Evolutionary conservation across 1,284 basidiomycete genomes (phyloP), one percentile per base, ranked within the genome.

Genomic region (Cryptococcus sp.): DNA sequence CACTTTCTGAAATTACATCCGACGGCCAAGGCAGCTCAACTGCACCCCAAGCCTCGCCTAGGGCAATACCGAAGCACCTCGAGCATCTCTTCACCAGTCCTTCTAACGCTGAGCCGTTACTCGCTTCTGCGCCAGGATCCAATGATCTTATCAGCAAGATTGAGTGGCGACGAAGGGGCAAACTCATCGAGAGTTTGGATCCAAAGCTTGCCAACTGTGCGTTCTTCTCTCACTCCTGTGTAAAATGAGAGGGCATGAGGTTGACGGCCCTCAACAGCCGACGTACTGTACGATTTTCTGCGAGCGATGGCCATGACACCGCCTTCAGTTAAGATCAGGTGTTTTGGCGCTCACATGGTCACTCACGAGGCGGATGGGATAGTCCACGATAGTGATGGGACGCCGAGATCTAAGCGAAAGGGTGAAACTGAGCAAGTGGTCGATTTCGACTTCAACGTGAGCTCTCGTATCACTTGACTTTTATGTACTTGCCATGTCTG

Each of bases 371-470:
- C 50, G 13, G 57, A 63, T 17, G 60, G 67, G 25, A 54, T 51
- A 1, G 61, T 70, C 39, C 38, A 52, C 7, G 61, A 68, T 29
- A 47, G 11, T 5, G 50, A 70, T 43, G 73, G 73, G 3, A 34
- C 53, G 5, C 20, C 52, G 2, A 29, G 43, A 13, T 41, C 50
- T 0, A 56, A 65, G 20, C 41, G 50, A 1, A 65, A 68, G n/a
- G 74, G 74, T 0, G 59, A 74, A 23, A 45, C 49, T 10, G 61
- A 68, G 40, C 46, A 45, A 6, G 65, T 75, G 22, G 57, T 63
- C 38, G 75, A 77, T 52, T 77, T 77, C 52, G 65, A 74, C 50
- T 77, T 77, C 43, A 64, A 53, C 22, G 70, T 73, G 47, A 49
- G 70, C 29, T 66, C 19, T 25, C 6, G 17, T 40, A 34, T 3